A percentile compares a stretch with the other conserved stretches of the same genome.
Conservation (phyloP, 1,139 yeast genomes). For the Magnusiomyces magnusii region DNA sequence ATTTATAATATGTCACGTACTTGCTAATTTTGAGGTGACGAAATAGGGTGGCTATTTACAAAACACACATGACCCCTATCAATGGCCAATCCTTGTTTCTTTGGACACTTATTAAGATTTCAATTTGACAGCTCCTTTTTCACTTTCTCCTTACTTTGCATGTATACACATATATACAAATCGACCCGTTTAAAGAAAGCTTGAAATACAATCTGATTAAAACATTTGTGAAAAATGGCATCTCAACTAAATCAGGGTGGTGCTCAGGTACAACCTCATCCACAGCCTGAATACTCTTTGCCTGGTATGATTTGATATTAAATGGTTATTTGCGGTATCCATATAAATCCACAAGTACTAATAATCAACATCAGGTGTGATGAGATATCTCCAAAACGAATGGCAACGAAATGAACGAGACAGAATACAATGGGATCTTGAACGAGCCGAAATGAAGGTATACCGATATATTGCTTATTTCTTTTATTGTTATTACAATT, state of each 20-base stretch:
- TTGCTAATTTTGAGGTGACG: too few species aligned
- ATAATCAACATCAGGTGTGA: conserved; percentile 38
- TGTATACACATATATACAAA: too few species aligned
- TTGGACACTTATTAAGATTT: too few species aligned
- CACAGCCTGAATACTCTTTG: conserved; percentile 31
- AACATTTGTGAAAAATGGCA: neutral
- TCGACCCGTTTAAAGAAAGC: too few species aligned
- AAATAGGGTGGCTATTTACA: too few species aligned
- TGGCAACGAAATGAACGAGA: conserved; percentile 51
- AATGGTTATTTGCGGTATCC: conserved; percentile 1
- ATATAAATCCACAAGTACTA: neutral
- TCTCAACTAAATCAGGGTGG: conserved; percentile 6
- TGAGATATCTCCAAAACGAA: conserved; percentile 50
- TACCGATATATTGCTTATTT: neutral
- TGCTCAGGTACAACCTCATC: conserved; percentile 7
- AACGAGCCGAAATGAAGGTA: conserved; percentile 45
- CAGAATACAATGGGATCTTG: conserved; percentile 49
- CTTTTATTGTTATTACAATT: neutral
- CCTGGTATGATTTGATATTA: conserved; percentile 21
- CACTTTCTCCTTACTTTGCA: too few species aligned
- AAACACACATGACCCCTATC: too few species aligned
- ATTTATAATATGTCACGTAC: too few species aligned
- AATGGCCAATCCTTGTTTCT: too few species aligned
- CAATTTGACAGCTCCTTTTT: too few species aligned
- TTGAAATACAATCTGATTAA: neutral